These are phyloP conservation scores for Aspergillus diversus DNA, from an alignment of 495 filamentous ascomycete species.

Conservation along the genomic window DNA sequence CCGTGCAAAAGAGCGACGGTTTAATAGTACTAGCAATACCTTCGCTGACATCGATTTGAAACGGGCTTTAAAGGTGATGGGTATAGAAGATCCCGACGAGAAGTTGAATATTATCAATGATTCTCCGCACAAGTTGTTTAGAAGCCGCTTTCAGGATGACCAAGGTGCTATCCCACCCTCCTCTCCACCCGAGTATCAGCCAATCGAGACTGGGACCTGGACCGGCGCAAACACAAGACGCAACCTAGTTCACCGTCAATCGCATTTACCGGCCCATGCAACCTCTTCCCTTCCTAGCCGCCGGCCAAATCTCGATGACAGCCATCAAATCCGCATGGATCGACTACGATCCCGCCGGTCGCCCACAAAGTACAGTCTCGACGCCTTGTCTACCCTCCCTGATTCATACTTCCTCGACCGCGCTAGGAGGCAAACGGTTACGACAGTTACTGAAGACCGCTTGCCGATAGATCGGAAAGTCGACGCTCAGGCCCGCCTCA, in stretches of 20 bases:
- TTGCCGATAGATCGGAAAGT: slow-evolving; percentile 62
- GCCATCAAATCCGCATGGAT: slow-evolving; percentile 23
- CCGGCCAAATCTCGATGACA: slow-evolving; percentile 25
- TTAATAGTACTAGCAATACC: slow-evolving; percentile 27
- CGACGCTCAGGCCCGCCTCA: slow-evolving; percentile 66
- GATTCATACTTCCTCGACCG: slow-evolving; percentile 36
- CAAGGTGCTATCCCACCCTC: slow-evolving; percentile 33
- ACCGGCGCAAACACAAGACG: slow-evolving; percentile 25
- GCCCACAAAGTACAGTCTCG: slow-evolving; percentile 29
- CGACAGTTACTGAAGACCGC: slow-evolving; percentile 40
- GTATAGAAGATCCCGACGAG: slow-evolving; percentile 34
- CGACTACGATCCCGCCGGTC: slow-evolving; percentile 27
- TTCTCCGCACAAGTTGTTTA: slow-evolving; percentile 30
- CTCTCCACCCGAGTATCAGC: slow-evolving; percentile 37
- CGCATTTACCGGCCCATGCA: slow-evolving; percentile 25
- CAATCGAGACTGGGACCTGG: slow-evolving; percentile 32
- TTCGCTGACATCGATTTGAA: slow-evolving; percentile 34
- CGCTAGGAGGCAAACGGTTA: slow-evolving; percentile 36
- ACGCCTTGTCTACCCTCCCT: slow-evolving; percentile 22
- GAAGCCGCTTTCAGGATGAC: slow-evolving; percentile 18
- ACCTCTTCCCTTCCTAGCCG: slow-evolving; percentile 28
- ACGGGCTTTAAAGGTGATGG: slow-evolving; percentile 29
- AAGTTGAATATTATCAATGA: slow-evolving; percentile 37
- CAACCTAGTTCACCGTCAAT: slow-evolving; percentile 29
- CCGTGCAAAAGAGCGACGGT: slow-evolving; percentile 38